Conservation (phyloP, 2,329 filamentous ascomycete genomes). For the Falciphora oryzae region DNA sequence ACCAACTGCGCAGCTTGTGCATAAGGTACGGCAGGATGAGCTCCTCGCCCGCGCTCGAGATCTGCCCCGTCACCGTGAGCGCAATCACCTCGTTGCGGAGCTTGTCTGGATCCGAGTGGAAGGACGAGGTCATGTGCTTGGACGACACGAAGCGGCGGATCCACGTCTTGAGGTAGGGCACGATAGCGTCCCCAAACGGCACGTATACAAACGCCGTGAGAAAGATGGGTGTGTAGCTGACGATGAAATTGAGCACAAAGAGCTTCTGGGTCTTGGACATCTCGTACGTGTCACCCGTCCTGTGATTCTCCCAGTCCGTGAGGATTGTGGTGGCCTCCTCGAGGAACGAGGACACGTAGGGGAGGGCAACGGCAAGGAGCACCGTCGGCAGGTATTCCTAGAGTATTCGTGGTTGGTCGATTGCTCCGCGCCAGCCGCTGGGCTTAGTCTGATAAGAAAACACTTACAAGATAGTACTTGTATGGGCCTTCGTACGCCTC, state of each 20-base stretch:
- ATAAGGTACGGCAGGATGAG: slow-evolving; percentile 65
- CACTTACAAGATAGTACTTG: slow-evolving; percentile 55
- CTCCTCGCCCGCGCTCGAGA: slow-evolving; percentile 67
- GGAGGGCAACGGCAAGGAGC: slow-evolving; percentile 60
- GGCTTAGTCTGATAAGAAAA: background rate
- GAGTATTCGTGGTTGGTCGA: background rate
- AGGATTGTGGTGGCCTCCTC: slow-evolving; percentile 57
- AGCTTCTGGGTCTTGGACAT: slow-evolving; percentile 67
- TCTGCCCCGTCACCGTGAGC: slow-evolving; percentile 65
- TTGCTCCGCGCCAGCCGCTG: background rate
- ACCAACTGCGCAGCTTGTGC: slow-evolving; percentile 47
- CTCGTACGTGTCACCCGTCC: slow-evolving; percentile 63
- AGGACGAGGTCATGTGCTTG: slow-evolving; percentile 49
- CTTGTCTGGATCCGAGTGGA: slow-evolving; percentile 59
- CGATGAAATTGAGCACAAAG: slow-evolving; percentile 41
- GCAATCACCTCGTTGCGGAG: slow-evolving; percentile 70
- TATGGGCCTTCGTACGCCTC: slow-evolving; percentile 68
- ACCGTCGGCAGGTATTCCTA: slow-evolving; percentile 69
- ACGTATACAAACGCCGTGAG: slow-evolving; percentile 7
- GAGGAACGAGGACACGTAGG: slow-evolving; percentile 57
- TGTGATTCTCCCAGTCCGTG: slow-evolving; percentile 70
- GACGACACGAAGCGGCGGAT: slow-evolving; percentile 42
- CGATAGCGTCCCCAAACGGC: slow-evolving; percentile 56
- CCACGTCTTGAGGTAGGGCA: slow-evolving; percentile 61
- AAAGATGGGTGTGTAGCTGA: slow-evolving; percentile 8